Base-by-base conservation (phyloP, 2,329 filamentous ascomycete species). In the Penicillium decumbens region DNA sequence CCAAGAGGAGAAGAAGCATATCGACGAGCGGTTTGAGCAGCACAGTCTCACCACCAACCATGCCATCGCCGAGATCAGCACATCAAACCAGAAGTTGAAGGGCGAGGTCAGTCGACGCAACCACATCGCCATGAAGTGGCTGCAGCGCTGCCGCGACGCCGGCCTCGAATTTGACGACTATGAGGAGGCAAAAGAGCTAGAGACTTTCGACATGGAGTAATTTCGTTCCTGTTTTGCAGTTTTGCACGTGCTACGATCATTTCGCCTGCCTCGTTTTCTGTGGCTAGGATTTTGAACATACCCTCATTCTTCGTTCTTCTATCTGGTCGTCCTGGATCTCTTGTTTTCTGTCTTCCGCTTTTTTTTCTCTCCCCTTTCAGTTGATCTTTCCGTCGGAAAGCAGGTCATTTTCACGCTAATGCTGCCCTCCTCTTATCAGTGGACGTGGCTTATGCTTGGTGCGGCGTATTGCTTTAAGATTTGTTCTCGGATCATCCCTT, bases 31-130 rank as follows among this genome's bases (percentile, higher is more conserved):
- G 18, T 74, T 71, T 60, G 71, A 74, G 37, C 69, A 71, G 33
- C 69, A 65, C 48, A 72, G 72, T 41, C 69, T 74, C 51, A 75
- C 73, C 2, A 72, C 72, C 13, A 71, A 65, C 41, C 70, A 75
- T 51, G 72, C 73, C 32, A 67, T 76, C 33, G 95, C 93, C 68
- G 90, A 96, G 69, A 95, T 95, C 61, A 92, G 95, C 68, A 83
- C 87, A 13, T 88, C 93, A 57, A 95, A 95, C 68, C 90, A 95
- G 55, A 92, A 95, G 69, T 90, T 95, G 72, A 97, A 97, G 74
- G 84, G 85, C 13, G 92, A 97, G 71, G 82, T 96, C 43, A 92
- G 87, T 64, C 80, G 84, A 27, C 91, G 87, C 56, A 95, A 92
- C 63, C 89, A 95, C 60, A 93, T 73, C 41, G 71, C 70, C 6